These are phyloP conservation scores for Albugo laibachii DNA, from an alignment of 352 stramenopile species.

Conservation along the genomic window DNA sequence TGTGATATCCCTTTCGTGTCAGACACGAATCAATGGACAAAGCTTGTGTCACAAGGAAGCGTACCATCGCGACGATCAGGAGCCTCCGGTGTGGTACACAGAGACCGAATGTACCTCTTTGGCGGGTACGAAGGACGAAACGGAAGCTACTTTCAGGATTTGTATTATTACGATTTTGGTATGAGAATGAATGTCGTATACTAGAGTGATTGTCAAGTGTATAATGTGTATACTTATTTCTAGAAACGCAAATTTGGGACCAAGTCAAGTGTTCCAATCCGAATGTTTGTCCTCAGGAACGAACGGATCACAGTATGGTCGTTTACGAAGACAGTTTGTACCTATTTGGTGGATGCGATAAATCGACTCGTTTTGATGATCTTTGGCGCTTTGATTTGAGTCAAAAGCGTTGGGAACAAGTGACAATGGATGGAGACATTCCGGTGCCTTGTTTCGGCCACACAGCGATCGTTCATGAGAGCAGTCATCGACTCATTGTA, in stretches of 20 bases:
- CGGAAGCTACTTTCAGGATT: slow-evolving; percentile 80
- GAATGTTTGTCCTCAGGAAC: slow-evolving; percentile 33
- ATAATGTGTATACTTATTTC: not conserved
- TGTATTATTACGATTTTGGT: slow-evolving; percentile 79
- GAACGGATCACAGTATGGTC: slow-evolving; percentile 79
- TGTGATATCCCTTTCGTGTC: not conserved
- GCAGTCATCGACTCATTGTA: slow-evolving; percentile 52
- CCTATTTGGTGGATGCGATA: slow-evolving; percentile 80
- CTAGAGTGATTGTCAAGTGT: not conserved
- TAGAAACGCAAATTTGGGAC: slow-evolving; percentile 36
- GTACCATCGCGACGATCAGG: slow-evolving; percentile 54
- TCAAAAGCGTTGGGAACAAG: slow-evolving; percentile 25
- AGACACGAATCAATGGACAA: slow-evolving; percentile 39
- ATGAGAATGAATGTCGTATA: not conserved
- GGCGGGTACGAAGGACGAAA: slow-evolving; percentile 78
- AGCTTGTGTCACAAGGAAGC: slow-evolving; percentile 38
- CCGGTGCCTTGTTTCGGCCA: slow-evolving; percentile 65
- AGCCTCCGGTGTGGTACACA: slow-evolving; percentile 54
- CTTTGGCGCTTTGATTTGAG: slow-evolving; percentile 51
- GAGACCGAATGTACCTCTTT: slow-evolving; percentile 79
- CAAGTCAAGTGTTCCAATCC: slow-evolving; percentile 48
- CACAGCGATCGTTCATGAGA: slow-evolving; percentile 50
- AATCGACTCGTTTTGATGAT: slow-evolving; percentile 63
- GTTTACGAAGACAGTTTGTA: slow-evolving; percentile 60
- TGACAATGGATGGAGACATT: slow-evolving; percentile 22